Conservation (phyloP, 106 monocot genomes). For the Acanthochlamys bracteata region DNA sequence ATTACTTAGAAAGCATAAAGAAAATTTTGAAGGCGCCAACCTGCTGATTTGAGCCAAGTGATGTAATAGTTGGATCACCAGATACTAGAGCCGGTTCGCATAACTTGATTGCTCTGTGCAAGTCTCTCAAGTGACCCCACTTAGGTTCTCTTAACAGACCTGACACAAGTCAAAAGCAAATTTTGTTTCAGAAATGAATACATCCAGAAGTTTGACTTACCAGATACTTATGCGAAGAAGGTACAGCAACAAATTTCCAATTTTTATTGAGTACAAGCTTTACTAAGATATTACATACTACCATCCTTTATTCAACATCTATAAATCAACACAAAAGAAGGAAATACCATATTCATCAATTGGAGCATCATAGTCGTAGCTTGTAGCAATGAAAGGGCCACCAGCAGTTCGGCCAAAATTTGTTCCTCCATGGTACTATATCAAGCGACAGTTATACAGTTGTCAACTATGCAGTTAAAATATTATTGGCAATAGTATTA, state of each 20-base stretch:
- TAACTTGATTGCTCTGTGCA: conserved; percentile 35
- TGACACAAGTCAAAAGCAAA: not conserved
- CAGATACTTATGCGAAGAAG: too few species aligned
- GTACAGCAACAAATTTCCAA: too few species aligned
- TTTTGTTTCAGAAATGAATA: too few species aligned
- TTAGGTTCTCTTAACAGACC: conserved; percentile 36
- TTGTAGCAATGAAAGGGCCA: conserved; percentile 47
- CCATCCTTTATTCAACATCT: too few species aligned
- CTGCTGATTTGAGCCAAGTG: conserved; percentile 23
- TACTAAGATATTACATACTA: too few species aligned
- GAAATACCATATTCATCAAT: conserved; percentile 53
- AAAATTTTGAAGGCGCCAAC: conserved; percentile 5
- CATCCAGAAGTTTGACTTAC: too few species aligned
- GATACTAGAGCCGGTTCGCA: conserved; percentile 33
- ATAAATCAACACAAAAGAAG: too few species aligned
- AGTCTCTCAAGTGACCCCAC: conserved; percentile 39
- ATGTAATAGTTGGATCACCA: conserved; percentile 18
- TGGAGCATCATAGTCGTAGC: conserved; percentile 63
- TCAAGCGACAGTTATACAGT: not conserved
- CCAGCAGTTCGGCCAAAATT: conserved; percentile 7
- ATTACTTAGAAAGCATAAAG: not conserved
- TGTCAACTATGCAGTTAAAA: not conserved
- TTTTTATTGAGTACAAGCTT: too few species aligned
- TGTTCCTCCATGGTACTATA: conserved; percentile 29
- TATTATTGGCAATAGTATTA: not conserved